A percentile compares a stretch with the other conserved stretches of the same genome.
Conservation (phyloP, 768 basidiomycete species). For the Paxillus rubicundulus region DNA sequence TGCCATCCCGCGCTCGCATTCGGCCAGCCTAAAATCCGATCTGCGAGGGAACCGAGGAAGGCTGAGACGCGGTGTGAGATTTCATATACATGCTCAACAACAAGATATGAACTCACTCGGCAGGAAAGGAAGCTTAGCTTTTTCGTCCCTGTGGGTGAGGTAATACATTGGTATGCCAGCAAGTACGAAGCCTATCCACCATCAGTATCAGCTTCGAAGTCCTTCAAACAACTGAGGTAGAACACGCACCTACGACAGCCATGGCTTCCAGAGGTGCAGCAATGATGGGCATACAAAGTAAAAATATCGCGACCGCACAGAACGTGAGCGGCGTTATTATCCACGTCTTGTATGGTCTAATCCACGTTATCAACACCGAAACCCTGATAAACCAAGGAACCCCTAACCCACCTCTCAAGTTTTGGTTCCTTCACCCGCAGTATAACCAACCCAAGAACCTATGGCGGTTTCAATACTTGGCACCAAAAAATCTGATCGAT, state of each 20-base stretch:
- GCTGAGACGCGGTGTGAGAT: conserved; percentile 28
- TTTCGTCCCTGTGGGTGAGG: conserved; percentile 57
- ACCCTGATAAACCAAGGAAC: background rate
- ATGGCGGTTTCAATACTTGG: conserved; percentile 2
- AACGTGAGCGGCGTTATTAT: conserved; percentile 88
- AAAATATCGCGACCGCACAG: conserved; percentile 59
- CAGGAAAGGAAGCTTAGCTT: conserved; percentile 33
- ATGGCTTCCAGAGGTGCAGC: conserved; percentile 89
- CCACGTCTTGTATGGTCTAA: conserved; percentile 91
- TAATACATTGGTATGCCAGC: conserved; percentile 84
- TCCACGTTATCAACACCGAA: background rate
- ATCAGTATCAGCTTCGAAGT: background rate
- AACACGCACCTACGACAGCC: conserved; percentile 72
- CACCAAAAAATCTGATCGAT: background rate
- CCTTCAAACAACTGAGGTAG: background rate
- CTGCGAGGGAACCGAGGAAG: conserved; percentile 40
- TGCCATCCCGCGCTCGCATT: conserved; percentile 67
- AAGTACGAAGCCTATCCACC: conserved; percentile 63
- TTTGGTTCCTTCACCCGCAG: conserved; percentile 88
- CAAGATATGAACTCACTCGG: conserved; percentile 34
- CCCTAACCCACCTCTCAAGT: conserved; percentile 60
- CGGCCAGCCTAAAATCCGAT: conserved; percentile 51
- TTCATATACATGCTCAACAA: background rate
- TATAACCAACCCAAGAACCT: conserved; percentile 88
- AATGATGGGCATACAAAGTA: conserved; percentile 91